These are phyloP conservation scores for Aspergillus bombycis DNA, from an alignment of 2,329 filamentous ascomycete species.

Conservation along the genomic window DNA sequence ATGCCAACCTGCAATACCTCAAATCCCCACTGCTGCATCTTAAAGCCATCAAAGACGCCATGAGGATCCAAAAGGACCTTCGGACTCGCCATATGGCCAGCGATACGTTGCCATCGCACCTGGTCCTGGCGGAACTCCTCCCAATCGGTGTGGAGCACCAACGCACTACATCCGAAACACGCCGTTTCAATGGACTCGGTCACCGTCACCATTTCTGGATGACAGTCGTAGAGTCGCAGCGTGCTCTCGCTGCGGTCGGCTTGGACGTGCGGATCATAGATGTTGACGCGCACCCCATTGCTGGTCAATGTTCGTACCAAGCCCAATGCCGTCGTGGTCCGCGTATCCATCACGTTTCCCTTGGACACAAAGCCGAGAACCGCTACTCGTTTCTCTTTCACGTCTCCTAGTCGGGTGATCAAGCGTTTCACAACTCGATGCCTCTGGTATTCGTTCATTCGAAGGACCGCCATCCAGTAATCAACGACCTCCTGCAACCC, in stretches of 20 bases:
- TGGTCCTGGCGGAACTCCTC: conserved; percentile 10
- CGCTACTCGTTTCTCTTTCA: conserved; percentile 11
- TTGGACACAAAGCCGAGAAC: conserved; percentile 12
- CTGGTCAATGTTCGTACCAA: conserved; percentile 10
- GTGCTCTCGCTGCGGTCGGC: conserved; percentile 4
- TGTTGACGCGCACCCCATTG: conserved; percentile 11
- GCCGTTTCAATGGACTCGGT: conserved; percentile 14
- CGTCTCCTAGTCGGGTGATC: neutral
- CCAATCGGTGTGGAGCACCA: conserved; percentile 13
- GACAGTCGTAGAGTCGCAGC: conserved; percentile 4
- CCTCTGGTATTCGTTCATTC: conserved; percentile 17
- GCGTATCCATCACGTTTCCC: neutral
- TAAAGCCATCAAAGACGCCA: conserved; percentile 13
- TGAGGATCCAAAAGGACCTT: conserved; percentile 13
- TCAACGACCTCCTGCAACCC: conserved; percentile 21
- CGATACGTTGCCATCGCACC: conserved; percentile 16
- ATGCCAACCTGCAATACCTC: conserved; percentile 16
- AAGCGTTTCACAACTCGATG: conserved; percentile 11
- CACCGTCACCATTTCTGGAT: conserved; percentile 10
- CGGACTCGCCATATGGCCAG: conserved; percentile 13
- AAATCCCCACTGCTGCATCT: conserved; percentile 21
- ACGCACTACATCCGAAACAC: conserved; percentile 16
- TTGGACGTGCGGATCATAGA: conserved; percentile 11
- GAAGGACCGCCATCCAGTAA: conserved; percentile 22
- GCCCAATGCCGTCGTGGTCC: neutral